These are phyloP conservation scores for Parachaetomium inaequale DNA, from an alignment of 495 filamentous ascomycete species.

Conservation along the genomic window DNA sequence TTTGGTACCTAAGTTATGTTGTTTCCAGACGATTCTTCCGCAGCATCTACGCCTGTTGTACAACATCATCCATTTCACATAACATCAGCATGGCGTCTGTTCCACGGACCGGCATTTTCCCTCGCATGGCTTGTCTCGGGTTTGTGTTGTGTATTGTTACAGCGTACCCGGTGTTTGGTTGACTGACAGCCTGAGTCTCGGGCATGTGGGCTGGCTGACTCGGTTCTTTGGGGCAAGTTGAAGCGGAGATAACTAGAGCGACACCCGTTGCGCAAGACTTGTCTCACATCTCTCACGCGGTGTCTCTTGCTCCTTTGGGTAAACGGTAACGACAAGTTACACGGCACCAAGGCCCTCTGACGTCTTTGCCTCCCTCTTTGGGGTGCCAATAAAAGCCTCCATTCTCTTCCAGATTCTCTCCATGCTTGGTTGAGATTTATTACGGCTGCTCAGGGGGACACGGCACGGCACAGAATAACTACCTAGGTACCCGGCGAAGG, in stretches of 20 bases:
- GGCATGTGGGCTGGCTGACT: background rate
- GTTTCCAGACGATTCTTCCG: background rate
- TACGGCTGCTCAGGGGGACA: background rate
- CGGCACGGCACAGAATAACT: background rate
- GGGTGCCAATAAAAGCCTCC: no score
- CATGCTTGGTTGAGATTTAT: no score
- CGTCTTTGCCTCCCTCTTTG: background rate
- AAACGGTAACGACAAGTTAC: background rate
- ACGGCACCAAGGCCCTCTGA: background rate
- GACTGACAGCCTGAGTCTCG: background rate
- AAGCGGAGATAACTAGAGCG: background rate
- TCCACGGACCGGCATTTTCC: background rate
- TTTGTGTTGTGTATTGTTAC: background rate
- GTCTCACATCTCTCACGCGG: background rate
- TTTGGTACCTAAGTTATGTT: background rate
- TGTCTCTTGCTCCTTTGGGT: background rate
- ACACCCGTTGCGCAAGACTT: background rate
- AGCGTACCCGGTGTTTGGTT: background rate
- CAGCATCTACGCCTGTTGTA: background rate
- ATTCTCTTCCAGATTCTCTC: no score
- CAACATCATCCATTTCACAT: conserved; percentile 4
- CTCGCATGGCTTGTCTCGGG: background rate
- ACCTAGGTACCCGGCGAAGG: background rate
- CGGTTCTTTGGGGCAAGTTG: background rate
- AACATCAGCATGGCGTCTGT: background rate